phyloP scores from a whole-genome alignment of 306 rosid genomes.

The Lathyrus aphaca region DNA sequence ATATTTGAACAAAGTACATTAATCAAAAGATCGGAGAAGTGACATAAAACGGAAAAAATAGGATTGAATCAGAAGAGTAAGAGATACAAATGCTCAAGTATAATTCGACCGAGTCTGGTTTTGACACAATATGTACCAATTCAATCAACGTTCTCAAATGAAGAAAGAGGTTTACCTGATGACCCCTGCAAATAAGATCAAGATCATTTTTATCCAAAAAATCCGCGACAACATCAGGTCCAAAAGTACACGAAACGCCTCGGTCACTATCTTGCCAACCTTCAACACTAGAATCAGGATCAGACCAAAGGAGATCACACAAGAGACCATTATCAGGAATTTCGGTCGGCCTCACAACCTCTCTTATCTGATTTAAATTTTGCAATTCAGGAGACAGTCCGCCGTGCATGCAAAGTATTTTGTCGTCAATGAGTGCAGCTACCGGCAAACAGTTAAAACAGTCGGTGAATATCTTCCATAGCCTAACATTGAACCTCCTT shows the following conservation, averaged over 20 bases:
- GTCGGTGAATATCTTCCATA: slow-evolving; percentile 84
- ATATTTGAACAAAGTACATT: not conserved
- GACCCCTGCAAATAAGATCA: slow-evolving; percentile 85
- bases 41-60: not conserved
- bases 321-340: slow-evolving; percentile 78
- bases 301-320: slow-evolving; percentile 91
- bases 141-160: slow-evolving; percentile 10
- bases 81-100: slow-evolving; percentile 1
- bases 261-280: slow-evolving; percentile 82
- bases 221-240: slow-evolving; percentile 56
- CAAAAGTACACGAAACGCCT: slow-evolving; percentile 77
- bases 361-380: slow-evolving; percentile 67
- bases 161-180: slow-evolving; percentile 61
- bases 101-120: slow-evolving; percentile 7
- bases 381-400: slow-evolving; percentile 81
- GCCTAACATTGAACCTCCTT: slow-evolving; percentile 82
- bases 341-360: slow-evolving; percentile 68
- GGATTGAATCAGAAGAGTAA: not conserved
- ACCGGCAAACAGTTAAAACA: slow-evolving; percentile 90
- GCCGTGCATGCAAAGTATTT: slow-evolving; percentile 86
- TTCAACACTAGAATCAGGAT: slow-evolving; percentile 62
- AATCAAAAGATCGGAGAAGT: slow-evolving; percentile 11
- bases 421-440: slow-evolving; percentile 73
- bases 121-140: not conserved
- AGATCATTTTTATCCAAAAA: slow-evolving; percentile 77